Evolutionary conservation across 441 rosid species (phyloP).

Genomic region (Bruguiera hainesii): DNA sequence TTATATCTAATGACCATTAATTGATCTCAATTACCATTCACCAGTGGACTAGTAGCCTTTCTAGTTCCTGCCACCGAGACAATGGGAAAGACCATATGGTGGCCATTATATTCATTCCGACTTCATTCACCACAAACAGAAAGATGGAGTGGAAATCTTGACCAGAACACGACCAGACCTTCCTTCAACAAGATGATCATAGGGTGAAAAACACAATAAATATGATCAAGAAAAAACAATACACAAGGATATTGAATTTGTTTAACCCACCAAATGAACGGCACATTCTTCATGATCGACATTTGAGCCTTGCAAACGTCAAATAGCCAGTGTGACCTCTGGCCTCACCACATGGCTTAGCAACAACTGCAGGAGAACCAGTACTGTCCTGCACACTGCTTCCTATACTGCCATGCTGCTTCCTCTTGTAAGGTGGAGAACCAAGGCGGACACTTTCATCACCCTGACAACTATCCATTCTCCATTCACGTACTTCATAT

Average conservation of each 20-base stretch:
- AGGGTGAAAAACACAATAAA: background rate
- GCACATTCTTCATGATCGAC: conserved; percentile 26
- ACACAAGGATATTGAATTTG: background rate
- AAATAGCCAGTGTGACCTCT: conserved; percentile 88
- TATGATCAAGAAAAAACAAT: background rate
- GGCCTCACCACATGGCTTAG: conserved; percentile 62
- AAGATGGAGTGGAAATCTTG: no score
- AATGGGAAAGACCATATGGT: no score
- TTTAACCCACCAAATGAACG: background rate
- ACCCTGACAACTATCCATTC: conserved; percentile 27
- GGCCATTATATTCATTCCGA: no score
- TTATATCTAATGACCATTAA: no score
- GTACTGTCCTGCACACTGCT: conserved; percentile 14
- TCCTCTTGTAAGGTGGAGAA: conserved; percentile 65
- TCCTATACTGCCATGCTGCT: conserved; percentile 44
- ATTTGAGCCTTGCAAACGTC: conserved; percentile 81
- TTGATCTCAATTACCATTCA: no score
- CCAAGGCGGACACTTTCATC: conserved; percentile 31
- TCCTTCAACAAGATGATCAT: background rate
- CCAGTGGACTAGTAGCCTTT: no score
- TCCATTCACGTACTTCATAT: conserved; percentile 73
- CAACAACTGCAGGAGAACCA: conserved; percentile 42
- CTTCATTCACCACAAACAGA: no score
- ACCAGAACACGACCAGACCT: no score
- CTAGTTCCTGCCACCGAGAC: no score